A percentile compares a stretch with the other conserved stretches of the same genome.
phyloP scores from a whole-genome alignment of 2,329 filamentous ascomycete species.

The Talaromyces sp. region DNA sequence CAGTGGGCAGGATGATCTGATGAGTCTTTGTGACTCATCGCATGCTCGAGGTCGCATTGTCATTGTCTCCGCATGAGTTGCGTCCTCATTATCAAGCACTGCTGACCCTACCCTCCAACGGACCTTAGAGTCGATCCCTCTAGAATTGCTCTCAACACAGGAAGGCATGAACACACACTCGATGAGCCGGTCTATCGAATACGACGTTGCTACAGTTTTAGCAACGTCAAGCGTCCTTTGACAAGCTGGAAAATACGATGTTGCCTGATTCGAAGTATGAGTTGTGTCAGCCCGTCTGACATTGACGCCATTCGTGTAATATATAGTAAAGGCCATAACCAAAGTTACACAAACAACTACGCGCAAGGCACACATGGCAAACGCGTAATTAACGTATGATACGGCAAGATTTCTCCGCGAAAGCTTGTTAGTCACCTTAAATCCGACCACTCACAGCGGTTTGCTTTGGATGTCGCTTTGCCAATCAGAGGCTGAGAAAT shows the following conservation, averaged over 20 bases:
- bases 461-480: not conserved
- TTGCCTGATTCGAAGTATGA: not conserved
- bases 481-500: slow-evolving; percentile 1
- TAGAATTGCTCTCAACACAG: not conserved
- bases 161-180: not conserved
- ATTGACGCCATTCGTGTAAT: not conserved
- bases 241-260: not conserved
- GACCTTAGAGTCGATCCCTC: not conserved
- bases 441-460: slow-evolving; percentile 1
- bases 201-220: not conserved
- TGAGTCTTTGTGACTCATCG: not conserved
- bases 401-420: not conserved
- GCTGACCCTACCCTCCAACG: not conserved
- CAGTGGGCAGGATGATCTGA: not conserved
- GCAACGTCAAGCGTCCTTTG: not conserved
- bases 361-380: not conserved
- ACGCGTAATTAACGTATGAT: not conserved
- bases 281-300: not conserved
- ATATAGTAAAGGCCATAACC: not conserved
- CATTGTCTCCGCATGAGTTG: not conserved
- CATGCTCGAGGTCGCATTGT: not conserved
- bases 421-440: not conserved
- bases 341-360: not conserved
- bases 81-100: not conserved
- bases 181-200: not conserved